These are phyloP conservation scores for Mixia osmundae DNA, from an alignment of 1,284 basidiomycete genomes.

Conservation along the genomic window DNA sequence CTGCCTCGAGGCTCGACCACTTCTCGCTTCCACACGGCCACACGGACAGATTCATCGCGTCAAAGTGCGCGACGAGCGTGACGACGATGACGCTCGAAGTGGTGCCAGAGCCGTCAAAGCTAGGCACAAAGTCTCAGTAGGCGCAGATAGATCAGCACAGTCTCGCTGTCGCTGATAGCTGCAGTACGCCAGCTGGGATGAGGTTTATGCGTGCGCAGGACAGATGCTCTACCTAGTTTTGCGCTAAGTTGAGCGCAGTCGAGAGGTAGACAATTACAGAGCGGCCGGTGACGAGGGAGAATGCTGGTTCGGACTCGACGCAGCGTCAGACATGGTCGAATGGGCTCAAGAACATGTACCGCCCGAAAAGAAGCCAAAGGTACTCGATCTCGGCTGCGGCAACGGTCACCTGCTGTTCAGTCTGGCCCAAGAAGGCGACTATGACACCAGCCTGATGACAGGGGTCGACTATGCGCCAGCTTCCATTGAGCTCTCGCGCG, in stretches of 20 bases:
- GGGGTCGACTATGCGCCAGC: constrained; percentile 62
- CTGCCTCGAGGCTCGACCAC: too few relatives aligned
- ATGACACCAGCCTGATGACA: constrained; percentile 31
- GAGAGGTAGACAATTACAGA: neutral
- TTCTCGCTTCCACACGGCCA: too few relatives aligned
- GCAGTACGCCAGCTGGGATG: neutral
- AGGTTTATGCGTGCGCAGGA: neutral
- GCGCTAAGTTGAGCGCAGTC: neutral
- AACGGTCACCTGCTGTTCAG: constrained; percentile 64
- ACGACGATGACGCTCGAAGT: too few relatives aligned
- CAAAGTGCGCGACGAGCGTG: too few relatives aligned
- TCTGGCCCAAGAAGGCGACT: constrained; percentile 41
- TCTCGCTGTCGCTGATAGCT: too few relatives aligned
- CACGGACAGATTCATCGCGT: too few relatives aligned
- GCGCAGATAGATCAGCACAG: too few relatives aligned
- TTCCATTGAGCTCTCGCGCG: constrained; percentile 30
- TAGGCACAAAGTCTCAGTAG: too few relatives aligned
- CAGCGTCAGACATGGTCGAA: constrained; percentile 47
- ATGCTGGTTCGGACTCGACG: constrained; percentile 57
- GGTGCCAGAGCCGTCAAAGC: too few relatives aligned
- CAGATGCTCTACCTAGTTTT: neutral
- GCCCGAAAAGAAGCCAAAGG: constrained; percentile 7
- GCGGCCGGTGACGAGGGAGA: neutral
- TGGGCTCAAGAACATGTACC: constrained; percentile 16
- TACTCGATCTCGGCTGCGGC: constrained; percentile 39